Base-by-base conservation (phyloP, 306 rosid genomes). In the Cucurbita maxima region DNA sequence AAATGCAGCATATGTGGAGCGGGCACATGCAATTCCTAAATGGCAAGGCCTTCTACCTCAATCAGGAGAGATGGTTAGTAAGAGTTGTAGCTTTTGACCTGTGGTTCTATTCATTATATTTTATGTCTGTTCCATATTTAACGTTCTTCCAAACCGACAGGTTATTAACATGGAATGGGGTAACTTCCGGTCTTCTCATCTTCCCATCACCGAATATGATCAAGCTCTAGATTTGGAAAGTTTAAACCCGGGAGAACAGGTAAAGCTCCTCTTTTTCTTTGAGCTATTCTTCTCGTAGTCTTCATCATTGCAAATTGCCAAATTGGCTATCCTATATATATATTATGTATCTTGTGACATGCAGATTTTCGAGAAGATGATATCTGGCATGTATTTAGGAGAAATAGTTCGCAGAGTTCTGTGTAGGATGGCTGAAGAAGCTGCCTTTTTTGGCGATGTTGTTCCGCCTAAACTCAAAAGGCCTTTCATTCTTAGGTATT, bases 121-220 rank as follows among this genome's bases (percentile, higher is more conserved):
- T 30, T 30, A 30, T 2, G 4, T 30, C 3, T 30, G 34, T 30
- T 55, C 44, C 58, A 10, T 58, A 2, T 11, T 43, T 43, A 59
- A 44, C 25, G 10, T 60, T 59, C 66, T 73, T 73, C 41, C 74
- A 52, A 72, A 45, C 44, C 79, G 10, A 50, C 74, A 95, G 99
- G 97, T 91, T 69, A 91, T 95, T 78, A 95, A 95, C 88, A 95
- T 88, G 96, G 99, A 95, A 85, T 95, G 99, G 99, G 99, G 99
- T 81, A 91, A 84, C 83, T 95, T 91, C 73, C 78, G 85, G 72
- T 95, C 97, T 51, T 87, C 96, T 7, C 85, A 95, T 84, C 96
- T 95, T 81, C 97, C 99, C 47, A 76, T 87, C 25, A 86, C 99
- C 66, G 96, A 91, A 75, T 89, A 89, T 71, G 99, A 95, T 84